Evolutionary conservation across 1,284 basidiomycete genomes (phyloP), one percentile per base, ranked within the genome.

Genomic region (Ustilago hordei): DNA sequence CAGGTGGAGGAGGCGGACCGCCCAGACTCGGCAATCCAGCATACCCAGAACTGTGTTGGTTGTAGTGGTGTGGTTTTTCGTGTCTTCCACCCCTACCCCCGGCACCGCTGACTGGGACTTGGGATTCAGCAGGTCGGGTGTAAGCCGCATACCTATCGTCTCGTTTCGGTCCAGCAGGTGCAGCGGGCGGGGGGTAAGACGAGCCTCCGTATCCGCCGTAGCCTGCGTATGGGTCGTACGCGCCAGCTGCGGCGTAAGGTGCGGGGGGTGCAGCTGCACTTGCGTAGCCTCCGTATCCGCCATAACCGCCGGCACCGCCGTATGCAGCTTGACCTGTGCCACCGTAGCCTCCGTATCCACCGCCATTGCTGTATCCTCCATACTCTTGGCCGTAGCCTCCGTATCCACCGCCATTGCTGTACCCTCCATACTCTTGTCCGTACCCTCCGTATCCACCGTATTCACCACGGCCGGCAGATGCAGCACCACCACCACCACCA

Each of bases 141-240:
- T 75, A 75, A 2, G 72, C 72, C 57, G 66, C 63, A 23, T 75
- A 75, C 15, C 72, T 45, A 35, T 69, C 64, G 35, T 69, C 69
- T 17, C 55, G 48, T 31, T 45, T 56, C 0, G 69, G 63, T 6
- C 61, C 69, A 2, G 57, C 48, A 13, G 55, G 69, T n/a, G 57
- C 54, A 41, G 45, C 12, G 13, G 58, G 38, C 6, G 59, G 32
- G 39, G 54, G 56, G 34, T 54, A 9, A 13, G 55, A 28, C 41
- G 41, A 13, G 6, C 11, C 7, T 15, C 56, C 43, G 56, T 58
- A 58, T 34, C 56, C 56, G 56, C 56, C 23, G 23, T 28, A 28
- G 23, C 23, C 23, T 28, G 23, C 23, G 23, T 28, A 28, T 28
- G 23, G 23, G 23, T 28, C 23, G 23, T 28, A 28, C 23, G 28